Base-by-base conservation (phyloP, 2,329 filamentous ascomycete genomes). In the Teratosphaeria nubilosa region DNA sequence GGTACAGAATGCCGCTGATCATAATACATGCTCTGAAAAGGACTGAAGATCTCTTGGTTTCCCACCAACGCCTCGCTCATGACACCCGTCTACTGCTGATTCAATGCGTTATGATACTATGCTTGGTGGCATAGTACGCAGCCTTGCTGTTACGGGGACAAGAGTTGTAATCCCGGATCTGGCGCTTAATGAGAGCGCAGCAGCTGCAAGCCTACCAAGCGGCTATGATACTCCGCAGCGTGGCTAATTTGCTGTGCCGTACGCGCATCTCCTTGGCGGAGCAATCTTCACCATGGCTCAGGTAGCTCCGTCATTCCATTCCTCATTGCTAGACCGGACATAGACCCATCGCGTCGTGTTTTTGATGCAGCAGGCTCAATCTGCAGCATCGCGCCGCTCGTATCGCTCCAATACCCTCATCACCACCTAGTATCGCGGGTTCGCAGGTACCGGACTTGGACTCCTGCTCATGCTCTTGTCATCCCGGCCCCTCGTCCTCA, bases 401-500 rank as follows among this genome's bases (percentile, higher is more conserved):
- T 48, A 11, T 48, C 22, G 41, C 41, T 20, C 41, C 5, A 9
- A 3, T n/a, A 10, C n/a, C 1, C 5, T 48, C n/a, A 41, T 20
- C 20, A n/a, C 31, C 20, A 30, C 25, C 20, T 45, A 55, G 14
- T 78, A 87, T 67, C 89, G 81, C 74, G 86, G 85, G 70, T 87
- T 83, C 61, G 85, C 84, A 5, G 90, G 89, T 74, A 95, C 90
- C 3, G 92, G 92, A 66, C 87, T 94, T 0, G 91, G 90, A 71
- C 89, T 95, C 69, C 90, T 82, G 64, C 79, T 88, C 63, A 85
- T 83, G 73, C 90, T 95, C 74, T 90, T 84, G 70, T 87, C 86
- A 76, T 96, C 92, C 67, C 88, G 81, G 22, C 91, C 92, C 61
- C 90, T 82, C 76, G 84, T 77, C 78, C 89, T 89, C 71, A 97